A percentile compares a stretch with the other conserved stretches of the same genome.
These are phyloP conservation scores for Suillus spraguei DNA, from an alignment of 768 basidiomycete species.

Conservation along the genomic window DNA sequence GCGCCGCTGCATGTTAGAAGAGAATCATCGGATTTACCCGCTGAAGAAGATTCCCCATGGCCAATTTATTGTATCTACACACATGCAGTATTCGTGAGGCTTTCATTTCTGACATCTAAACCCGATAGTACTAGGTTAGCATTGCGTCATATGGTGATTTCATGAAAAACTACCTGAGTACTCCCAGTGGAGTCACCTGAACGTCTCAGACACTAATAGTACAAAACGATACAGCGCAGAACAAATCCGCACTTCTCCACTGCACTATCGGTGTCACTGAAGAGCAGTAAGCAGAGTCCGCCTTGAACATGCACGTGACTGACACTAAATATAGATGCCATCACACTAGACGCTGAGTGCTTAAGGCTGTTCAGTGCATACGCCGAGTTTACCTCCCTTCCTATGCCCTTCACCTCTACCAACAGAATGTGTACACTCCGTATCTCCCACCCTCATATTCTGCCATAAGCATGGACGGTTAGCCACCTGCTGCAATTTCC, in stretches of 20 bases:
- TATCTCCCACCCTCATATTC: neutral
- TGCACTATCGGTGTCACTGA: neutral
- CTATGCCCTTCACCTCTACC: neutral
- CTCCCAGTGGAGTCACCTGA: neutral
- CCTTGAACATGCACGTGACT: neutral
- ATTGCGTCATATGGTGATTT: neutral
- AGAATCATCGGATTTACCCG: constrained; percentile 2
- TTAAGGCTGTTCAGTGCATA: too few relatives aligned
- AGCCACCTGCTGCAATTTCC: neutral
- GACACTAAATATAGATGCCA: neutral
- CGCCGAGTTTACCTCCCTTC: neutral
- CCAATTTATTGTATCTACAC: neutral
- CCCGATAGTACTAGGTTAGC: neutral
- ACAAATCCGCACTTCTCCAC: neutral
- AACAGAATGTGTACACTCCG: neutral
- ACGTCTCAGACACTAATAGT: neutral
- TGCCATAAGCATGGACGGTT: neutral
- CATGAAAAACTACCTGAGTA: neutral
- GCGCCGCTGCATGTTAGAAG: neutral
- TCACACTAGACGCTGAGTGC: too few relatives aligned
- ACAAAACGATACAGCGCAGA: neutral
- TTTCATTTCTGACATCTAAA: neutral
- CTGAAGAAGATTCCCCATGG: neutral
- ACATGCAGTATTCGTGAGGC: neutral
- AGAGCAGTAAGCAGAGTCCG: too few relatives aligned